Evolutionary conservation across 768 basidiomycete species (phyloP).

Genomic region (Rhizopogon salebrosus): DNA sequence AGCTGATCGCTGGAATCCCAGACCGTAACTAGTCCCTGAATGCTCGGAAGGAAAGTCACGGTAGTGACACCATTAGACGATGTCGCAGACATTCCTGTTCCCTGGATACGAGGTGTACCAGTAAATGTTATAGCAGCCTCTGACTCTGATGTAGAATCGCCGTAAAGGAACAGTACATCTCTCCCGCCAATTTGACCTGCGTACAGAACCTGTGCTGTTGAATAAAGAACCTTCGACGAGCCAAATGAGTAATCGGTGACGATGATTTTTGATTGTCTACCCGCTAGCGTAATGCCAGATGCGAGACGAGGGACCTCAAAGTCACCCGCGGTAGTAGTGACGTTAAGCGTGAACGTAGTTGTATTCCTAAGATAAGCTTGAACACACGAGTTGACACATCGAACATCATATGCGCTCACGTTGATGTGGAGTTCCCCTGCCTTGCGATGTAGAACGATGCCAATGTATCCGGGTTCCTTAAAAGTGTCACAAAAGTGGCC

Average conservation of each 20-base stretch:
- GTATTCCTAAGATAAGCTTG: slow-evolving; percentile 9
- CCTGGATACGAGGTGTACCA: slow-evolving; percentile 39
- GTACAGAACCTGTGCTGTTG: slow-evolving; percentile 71
- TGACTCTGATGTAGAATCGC: slow-evolving; percentile 49
- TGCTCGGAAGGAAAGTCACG: slow-evolving; percentile 52
- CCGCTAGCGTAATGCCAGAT: slow-evolving; percentile 51
- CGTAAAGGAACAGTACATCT: slow-evolving; percentile 63
- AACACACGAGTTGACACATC: background rate
- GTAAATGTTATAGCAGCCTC: slow-evolving; percentile 44
- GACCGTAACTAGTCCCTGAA: slow-evolving; percentile 53
- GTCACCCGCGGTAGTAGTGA: slow-evolving; percentile 46
- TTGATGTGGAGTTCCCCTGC: slow-evolving; percentile 62
- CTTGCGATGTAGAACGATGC: slow-evolving; percentile 68
- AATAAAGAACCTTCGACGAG: slow-evolving; percentile 50
- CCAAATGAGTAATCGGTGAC: slow-evolving; percentile 74
- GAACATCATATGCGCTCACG: slow-evolving; percentile 34
- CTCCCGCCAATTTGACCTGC: slow-evolving; percentile 54
- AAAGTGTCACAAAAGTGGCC: slow-evolving; percentile 52
- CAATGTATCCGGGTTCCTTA: slow-evolving; percentile 63
- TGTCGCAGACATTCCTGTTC: slow-evolving; percentile 18
- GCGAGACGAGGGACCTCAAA: slow-evolving; percentile 55
- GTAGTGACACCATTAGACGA: slow-evolving; percentile 31
- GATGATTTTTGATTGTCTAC: slow-evolving; percentile 71
- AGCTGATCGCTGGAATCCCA: slow-evolving; percentile 66
- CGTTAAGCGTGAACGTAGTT: slow-evolving; percentile 54